Conservation (phyloP, 805 yeast species). For the Candida dajiaensis region DNA sequence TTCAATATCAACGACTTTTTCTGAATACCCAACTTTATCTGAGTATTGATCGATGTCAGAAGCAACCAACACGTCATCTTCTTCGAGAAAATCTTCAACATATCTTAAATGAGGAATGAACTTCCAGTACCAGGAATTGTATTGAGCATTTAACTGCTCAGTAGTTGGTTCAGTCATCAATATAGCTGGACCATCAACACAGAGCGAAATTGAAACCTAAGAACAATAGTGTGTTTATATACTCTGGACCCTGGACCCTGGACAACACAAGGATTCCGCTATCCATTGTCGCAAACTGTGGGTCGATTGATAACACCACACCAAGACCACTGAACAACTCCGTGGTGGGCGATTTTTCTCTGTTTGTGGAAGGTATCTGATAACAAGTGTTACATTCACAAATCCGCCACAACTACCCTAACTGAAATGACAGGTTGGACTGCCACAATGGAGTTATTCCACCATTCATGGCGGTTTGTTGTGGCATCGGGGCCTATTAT, state of each 20-base stretch:
- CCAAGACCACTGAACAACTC: conserved; percentile 4
- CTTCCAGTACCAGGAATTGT: not conserved
- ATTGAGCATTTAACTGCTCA: not conserved
- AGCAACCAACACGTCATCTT: not conserved
- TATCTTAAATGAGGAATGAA: not conserved
- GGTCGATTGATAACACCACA: not conserved
- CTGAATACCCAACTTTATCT: not conserved
- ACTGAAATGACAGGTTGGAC: too few species aligned
- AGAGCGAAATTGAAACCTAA: too few species aligned
- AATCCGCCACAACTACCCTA: too few species aligned
- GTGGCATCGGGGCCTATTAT: too few species aligned
- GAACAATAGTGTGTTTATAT: too few species aligned
- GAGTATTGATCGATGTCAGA: not conserved
- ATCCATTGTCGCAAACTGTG: not conserved
- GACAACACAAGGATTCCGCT: not conserved
- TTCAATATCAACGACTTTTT: not conserved
- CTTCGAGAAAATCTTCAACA: not conserved
- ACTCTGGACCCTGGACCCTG: not conserved
- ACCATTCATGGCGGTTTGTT: too few species aligned
- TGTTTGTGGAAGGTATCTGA: too few species aligned
- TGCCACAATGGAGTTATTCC: too few species aligned
- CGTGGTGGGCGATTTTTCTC: conserved; percentile 3
- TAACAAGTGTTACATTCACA: too few species aligned
- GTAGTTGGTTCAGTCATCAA: not conserved
- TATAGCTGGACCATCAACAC: not conserved